Percentiles rank a stretch among this genome's conserved stretches.
Evolutionary conservation across 192 early-diverging fungal genomes (phyloP).

Genomic region (Rhizophagus clarus): DNA sequence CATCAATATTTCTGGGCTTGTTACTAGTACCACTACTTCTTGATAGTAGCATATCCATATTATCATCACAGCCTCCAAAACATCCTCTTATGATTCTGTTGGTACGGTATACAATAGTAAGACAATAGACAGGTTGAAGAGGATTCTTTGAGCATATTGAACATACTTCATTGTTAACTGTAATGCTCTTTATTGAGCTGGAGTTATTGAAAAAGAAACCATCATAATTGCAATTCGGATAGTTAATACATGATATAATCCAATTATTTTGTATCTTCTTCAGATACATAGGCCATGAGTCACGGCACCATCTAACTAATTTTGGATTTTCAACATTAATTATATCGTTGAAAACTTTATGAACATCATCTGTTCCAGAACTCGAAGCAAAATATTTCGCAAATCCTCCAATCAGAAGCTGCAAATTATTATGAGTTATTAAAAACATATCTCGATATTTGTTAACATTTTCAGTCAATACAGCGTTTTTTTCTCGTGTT

Average conservation of each 20-base stretch:
- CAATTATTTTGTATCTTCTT: not conserved
- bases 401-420: not conserved
- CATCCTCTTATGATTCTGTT: constrained; percentile 20
- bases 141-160: not conserved
- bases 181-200: not conserved
- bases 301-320: not conserved
- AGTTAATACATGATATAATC: not conserved
- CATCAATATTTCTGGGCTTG: not conserved
- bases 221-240: not conserved
- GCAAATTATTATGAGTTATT: not conserved
- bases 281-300: not conserved
- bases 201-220: not conserved
- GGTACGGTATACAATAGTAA: constrained; percentile 14
- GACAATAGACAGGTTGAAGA: not conserved
- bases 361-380: not conserved
- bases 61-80: not conserved
- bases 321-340: not conserved
- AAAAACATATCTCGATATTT: not conserved
- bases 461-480: not conserved
- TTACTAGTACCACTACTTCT: not conserved
- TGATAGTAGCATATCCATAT: not conserved
- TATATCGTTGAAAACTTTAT: not conserved
- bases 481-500: not conserved
- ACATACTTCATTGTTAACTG: not conserved
- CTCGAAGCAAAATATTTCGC: not conserved